Evolutionary conservation across 805 yeast species (phyloP), one percentile per base, ranked within the genome.

Genomic region (Spathaspora gorwiae): DNA sequence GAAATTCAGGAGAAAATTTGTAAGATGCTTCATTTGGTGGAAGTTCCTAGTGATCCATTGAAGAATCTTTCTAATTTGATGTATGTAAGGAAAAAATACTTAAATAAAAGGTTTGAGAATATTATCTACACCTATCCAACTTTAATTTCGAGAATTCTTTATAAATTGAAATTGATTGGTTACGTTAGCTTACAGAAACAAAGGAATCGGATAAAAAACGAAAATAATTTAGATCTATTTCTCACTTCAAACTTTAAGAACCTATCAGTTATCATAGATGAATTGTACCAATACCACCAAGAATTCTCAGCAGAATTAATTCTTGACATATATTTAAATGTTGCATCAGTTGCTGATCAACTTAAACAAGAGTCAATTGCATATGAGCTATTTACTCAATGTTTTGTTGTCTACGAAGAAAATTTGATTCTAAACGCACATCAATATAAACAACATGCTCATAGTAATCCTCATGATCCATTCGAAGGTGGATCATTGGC

Each of bases 381-480:
- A 12, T 87, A 87, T 65, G 99, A 94, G 65, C 82, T 89, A 57
- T 88, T 84, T 62, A 90, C 87, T 33, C 95, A 90, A 61, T 84
- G 95, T 3, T 87, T 90, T 60, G 77, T 90, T 1, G 76, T 89
- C 0, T 90, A 88, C 60, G 98, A 92, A 62, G 83, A 80, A 47
- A 66, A 66, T 41, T 58, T 79, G 39, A 62, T 63, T 19, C 45
- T 66, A 30, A 51, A 49, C 29, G 12, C 36, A 5, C 45, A 41
- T 15, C 44, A 43, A 33, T 42, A 40, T 29, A 50, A 42, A 15
- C 39, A 44, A n/a, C 34, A 39, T n/a, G 41, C 36, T 26, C 34
- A 45, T 39, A 44, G 46, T 19, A 64, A 60, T 42, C 68, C 75
- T 0, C 73, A 70, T 45, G 73, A 68, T 41, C 54, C 72, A 7